Evolutionary conservation across 805 yeast species (phyloP).

Genomic region (Teunomyces pallodes): DNA sequence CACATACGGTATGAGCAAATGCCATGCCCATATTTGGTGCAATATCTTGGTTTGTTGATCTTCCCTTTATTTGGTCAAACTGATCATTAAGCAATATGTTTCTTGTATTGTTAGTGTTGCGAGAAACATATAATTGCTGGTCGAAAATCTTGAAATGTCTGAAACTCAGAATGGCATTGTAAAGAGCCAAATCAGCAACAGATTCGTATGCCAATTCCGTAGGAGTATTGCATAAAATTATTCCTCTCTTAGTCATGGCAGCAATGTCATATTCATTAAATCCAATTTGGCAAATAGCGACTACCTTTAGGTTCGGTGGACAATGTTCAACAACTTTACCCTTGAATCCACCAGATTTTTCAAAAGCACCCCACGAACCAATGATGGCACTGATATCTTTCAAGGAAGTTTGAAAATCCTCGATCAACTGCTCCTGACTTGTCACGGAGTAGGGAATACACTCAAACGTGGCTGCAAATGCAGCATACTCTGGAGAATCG

Average conservation of each 20-base stretch:
- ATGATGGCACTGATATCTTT: constrained; percentile 22
- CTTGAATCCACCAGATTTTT: constrained; percentile 19
- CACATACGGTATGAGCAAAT: constrained; percentile 28
- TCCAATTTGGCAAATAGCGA: constrained; percentile 24
- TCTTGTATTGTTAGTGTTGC: constrained; percentile 13
- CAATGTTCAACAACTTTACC: constrained; percentile 16
- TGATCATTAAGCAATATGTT: constrained; percentile 10
- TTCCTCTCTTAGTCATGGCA: constrained; percentile 17
- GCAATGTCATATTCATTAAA: constrained; percentile 18
- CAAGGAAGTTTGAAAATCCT: constrained; percentile 15
- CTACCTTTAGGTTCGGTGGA: constrained; percentile 17
- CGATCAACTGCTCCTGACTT: constrained; percentile 12
- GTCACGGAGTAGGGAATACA: constrained; percentile 16
- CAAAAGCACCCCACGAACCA: constrained; percentile 24
- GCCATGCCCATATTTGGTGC: background rate
- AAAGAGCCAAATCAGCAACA: constrained; percentile 27
- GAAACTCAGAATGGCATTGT: constrained; percentile 22
- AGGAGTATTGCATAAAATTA: constrained; percentile 23
- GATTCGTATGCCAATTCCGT: constrained; percentile 23
- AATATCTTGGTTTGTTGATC: background rate
- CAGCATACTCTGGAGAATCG: constrained; percentile 14
- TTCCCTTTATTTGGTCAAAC: constrained; percentile 9
- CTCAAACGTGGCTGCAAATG: constrained; percentile 17
- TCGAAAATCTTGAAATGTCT: constrained; percentile 19
- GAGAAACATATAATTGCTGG: constrained; percentile 7